Evolutionary conservation across 805 yeast genomes (phyloP).

Genomic region (Ogataea henricii): DNA sequence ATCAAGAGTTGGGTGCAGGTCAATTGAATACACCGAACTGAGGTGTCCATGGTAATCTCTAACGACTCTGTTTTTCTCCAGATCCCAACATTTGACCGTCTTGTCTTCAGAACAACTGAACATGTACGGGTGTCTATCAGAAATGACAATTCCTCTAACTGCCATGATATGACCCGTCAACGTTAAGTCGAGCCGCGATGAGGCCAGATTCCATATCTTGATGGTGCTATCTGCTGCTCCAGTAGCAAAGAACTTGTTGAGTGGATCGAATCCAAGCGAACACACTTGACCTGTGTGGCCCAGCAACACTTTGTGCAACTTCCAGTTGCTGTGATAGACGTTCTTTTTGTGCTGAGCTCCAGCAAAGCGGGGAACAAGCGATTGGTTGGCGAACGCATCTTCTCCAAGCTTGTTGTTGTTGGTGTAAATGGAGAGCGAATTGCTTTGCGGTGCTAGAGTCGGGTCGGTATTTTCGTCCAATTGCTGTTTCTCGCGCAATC

Average conservation of each 20-base stretch:
- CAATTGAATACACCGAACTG: conserved; percentile 83
- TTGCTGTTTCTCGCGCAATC: conserved; percentile 14
- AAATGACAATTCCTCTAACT: conserved; percentile 73
- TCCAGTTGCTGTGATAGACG: conserved; percentile 66
- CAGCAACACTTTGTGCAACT: conserved; percentile 66
- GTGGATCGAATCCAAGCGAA: conserved; percentile 79
- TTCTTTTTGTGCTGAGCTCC: conserved; percentile 28
- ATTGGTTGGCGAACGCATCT: conserved; percentile 26
- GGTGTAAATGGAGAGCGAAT: conserved; percentile 19
- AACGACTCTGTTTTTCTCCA: conserved; percentile 78
- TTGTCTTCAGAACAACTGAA: conserved; percentile 94
- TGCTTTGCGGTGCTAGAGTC: neutral
- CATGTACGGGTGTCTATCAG: conserved; percentile 79
- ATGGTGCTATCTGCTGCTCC: conserved; percentile 90
- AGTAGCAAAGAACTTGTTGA: conserved; percentile 87
- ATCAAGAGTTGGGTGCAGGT: conserved; percentile 85
- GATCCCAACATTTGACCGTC: conserved; percentile 92
- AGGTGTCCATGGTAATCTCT: conserved; percentile 94
- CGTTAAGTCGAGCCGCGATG: conserved; percentile 68
- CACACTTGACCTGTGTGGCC: conserved; percentile 96
- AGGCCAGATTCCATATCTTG: conserved; percentile 87
- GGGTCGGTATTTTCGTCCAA: conserved; percentile 6
- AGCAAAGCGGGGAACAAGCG: conserved; percentile 26
- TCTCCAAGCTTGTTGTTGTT: conserved; percentile 16
- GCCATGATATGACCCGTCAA: conserved; percentile 91